Conservation (phyloP, 192 early-diverging fungal species). For the Umbelopsis sp. region DNA sequence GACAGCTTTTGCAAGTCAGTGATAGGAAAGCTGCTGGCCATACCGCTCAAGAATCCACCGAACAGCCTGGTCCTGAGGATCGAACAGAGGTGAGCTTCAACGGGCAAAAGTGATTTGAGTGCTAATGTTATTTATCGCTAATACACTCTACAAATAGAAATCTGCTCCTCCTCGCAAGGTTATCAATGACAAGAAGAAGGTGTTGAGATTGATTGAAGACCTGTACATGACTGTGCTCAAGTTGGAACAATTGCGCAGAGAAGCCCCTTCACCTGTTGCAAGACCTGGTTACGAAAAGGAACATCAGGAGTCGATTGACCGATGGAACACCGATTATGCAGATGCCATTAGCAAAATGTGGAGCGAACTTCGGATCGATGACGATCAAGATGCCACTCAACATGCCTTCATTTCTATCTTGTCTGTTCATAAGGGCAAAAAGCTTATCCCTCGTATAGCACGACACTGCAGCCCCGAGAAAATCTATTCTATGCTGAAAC, state of each 20-base stretch:
- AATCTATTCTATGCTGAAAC: slow-evolving; percentile 73
- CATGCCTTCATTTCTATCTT: slow-evolving; percentile 90
- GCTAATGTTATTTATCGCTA: neutral
- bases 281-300: slow-evolving; percentile 55
- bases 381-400: slow-evolving; percentile 27
- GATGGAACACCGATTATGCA: slow-evolving; percentile 45
- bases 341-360: slow-evolving; percentile 57
- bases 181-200: slow-evolving; percentile 54
- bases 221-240: slow-evolving; percentile 78
- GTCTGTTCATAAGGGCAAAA: slow-evolving; percentile 86
- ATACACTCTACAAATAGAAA: neutral
- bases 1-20: slow-evolving; percentile 76
- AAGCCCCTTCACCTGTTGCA: slow-evolving; percentile 54
- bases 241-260: slow-evolving; percentile 83
- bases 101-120: neutral
- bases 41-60: slow-evolving; percentile 32
- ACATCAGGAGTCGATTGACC: slow-evolving; percentile 49
- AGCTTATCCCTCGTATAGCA: slow-evolving; percentile 81
- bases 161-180: slow-evolving; percentile 50
- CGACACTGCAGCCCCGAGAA: slow-evolving; percentile 80
- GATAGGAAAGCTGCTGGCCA: slow-evolving; percentile 35
- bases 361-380: slow-evolving; percentile 45
- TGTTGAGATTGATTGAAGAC: slow-evolving; percentile 74
- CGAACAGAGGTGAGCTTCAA: neutral
- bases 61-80: slow-evolving; percentile 7